phyloP scores from a whole-genome alignment of 495 filamentous ascomycete species.

The Xylaria scruposa region DNA sequence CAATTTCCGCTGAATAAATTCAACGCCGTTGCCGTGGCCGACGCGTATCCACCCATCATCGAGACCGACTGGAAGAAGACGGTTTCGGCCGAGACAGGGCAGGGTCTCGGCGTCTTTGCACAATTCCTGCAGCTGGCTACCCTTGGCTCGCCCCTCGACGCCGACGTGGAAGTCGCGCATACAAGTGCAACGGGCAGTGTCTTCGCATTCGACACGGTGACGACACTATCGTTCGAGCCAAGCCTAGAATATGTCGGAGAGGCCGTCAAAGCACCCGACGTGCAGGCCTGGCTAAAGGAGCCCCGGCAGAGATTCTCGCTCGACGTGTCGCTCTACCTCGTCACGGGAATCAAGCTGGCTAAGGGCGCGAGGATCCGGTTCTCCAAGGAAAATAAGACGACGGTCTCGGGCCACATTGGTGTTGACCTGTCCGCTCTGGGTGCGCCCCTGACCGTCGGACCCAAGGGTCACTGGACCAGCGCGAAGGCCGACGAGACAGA shows the following conservation, averaged over 20 bases:
- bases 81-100: conserved; percentile 35
- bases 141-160: conserved; percentile 27
- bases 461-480: not conserved
- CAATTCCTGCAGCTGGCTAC: conserved; percentile 45
- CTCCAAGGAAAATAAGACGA: not conserved
- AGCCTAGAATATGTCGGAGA: not conserved
- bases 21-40: conserved; percentile 34
- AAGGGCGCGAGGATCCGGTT: conserved; percentile 2
- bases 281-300: not conserved
- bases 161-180: conserved; percentile 32
- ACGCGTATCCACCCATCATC: conserved; percentile 37
- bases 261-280: conserved; percentile 3
- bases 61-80: conserved; percentile 37
- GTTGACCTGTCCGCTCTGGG: not conserved
- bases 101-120: conserved; percentile 41
- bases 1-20: conserved; percentile 36
- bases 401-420: not conserved
- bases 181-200: conserved; percentile 3
- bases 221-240: conserved; percentile 1
- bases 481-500: not conserved
- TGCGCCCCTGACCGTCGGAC: not conserved
- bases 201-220: conserved; percentile 9
- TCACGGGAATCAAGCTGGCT: conserved; percentile 9
- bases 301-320: not conserved
- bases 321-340: not conserved